Percentiles rank a stretch among this genome's conserved stretches.
phyloP scores from a whole-genome alignment of 2,329 filamentous ascomycete genomes.

The Pestalotiopsis sp. region DNA sequence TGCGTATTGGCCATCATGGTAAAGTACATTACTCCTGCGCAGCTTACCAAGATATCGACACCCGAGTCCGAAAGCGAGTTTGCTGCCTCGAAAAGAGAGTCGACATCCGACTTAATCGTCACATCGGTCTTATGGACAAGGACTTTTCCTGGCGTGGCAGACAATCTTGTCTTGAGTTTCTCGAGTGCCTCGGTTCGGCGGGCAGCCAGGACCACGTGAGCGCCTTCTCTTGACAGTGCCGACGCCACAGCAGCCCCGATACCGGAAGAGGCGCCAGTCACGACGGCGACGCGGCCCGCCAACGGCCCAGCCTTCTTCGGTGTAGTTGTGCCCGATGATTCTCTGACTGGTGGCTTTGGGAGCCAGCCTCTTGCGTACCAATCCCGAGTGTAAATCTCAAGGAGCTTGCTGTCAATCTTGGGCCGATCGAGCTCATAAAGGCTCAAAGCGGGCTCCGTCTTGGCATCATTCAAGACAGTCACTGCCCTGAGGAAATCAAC shows the following conservation, averaged over 20 bases:
- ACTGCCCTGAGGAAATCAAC: conserved; percentile 72
- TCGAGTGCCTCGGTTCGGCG: conserved; percentile 72
- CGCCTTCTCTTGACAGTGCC: conserved; percentile 71
- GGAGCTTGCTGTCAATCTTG: conserved; percentile 69
- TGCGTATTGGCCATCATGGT: conserved; percentile 82
- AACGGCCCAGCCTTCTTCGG: conserved; percentile 58
- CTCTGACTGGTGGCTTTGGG: conserved; percentile 53
- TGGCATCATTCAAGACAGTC: conserved; percentile 72
- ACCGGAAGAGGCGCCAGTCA: conserved; percentile 80
- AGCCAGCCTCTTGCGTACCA: conserved; percentile 83
- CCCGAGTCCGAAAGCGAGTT: conserved; percentile 63
- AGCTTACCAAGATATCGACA: conserved; percentile 78
- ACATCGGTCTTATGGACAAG: conserved; percentile 74
- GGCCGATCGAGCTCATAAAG: conserved; percentile 61
- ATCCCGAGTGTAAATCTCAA: conserved; percentile 78
- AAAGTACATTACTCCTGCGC: conserved; percentile 86
- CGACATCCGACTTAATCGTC: conserved; percentile 66
- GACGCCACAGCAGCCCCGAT: conserved; percentile 76
- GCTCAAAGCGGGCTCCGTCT: conserved; percentile 63
- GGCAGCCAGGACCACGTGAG: conserved; percentile 72
- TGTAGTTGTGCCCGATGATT: conserved; percentile 7
- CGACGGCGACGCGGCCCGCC: conserved; percentile 70
- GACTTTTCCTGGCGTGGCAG: conserved; percentile 61
- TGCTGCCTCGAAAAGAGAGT: conserved; percentile 63
- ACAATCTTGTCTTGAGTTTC: conserved; percentile 63